Conservation (phyloP, 1,139 yeast species). For the Debaryomyces nepalensis region DNA sequence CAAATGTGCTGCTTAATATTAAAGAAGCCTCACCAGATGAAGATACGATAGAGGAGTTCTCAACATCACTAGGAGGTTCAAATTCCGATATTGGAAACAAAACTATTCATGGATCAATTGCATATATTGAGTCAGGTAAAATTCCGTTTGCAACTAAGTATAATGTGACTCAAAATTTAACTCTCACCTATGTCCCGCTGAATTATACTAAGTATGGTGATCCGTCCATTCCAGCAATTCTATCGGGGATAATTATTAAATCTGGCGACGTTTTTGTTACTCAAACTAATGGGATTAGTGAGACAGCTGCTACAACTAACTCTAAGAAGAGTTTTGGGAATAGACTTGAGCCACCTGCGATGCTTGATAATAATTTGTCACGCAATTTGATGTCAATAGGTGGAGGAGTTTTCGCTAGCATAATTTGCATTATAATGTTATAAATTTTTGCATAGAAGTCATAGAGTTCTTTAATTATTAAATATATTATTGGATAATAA, state of each 20-base stretch:
- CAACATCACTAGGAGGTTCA: constrained; percentile 8
- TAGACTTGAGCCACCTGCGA: constrained; percentile 6
- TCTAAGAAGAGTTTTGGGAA: constrained; percentile 6
- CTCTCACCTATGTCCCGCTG: constrained; percentile 26
- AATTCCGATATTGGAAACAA: neutral
- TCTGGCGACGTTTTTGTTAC: constrained; percentile 38
- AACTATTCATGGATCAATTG: constrained; percentile 23
- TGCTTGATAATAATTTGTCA: neutral
- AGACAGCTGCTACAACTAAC: neutral
- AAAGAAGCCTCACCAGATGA: no score
- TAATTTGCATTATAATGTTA: neutral
- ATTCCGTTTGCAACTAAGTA: constrained; percentile 45
- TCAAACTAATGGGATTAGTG: neutral
- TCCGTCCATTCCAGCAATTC: constrained; percentile 39
- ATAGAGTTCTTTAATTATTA: neutral
- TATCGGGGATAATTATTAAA: constrained; percentile 36
- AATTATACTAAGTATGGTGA: constrained; percentile 19
- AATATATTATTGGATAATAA: constrained; percentile 3
- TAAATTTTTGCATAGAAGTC: neutral
- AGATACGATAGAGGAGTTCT: constrained; percentile 1
- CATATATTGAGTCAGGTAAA: constrained; percentile 31
- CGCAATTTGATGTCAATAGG: neutral
- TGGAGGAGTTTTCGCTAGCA: constrained; percentile 1
- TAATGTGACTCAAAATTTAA: constrained; percentile 20
- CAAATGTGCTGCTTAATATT: constrained; percentile 23